phyloP scores from a whole-genome alignment of 805 yeast species.

The Spathaspora hagerdaliae region DNA sequence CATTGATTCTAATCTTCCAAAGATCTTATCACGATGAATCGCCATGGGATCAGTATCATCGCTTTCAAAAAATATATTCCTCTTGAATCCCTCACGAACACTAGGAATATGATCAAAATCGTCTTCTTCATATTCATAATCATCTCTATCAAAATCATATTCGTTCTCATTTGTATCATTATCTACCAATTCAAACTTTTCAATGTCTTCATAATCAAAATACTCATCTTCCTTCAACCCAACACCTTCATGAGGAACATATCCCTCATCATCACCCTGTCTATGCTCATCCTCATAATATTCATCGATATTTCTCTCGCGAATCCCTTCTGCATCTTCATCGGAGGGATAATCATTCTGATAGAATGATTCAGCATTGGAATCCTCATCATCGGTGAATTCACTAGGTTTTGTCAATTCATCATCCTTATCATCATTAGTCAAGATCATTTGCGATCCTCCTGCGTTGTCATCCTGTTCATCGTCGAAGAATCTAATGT shows the following conservation, averaged over 20 bases:
- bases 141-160: constrained; percentile 49
- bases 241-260: constrained; percentile 8
- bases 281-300: constrained; percentile 8
- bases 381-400: constrained; percentile 72
- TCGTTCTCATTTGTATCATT: constrained; percentile 5
- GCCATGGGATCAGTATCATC: constrained; percentile 62
- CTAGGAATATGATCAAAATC: constrained; percentile 13
- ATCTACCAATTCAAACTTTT: constrained; percentile 8
- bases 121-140: constrained; percentile 31
- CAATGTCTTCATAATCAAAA: constrained; percentile 24
- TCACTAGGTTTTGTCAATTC: constrained; percentile 18
- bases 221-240: constrained; percentile 23
- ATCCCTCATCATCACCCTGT: constrained; percentile 16
- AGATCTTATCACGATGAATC: constrained; percentile 58
- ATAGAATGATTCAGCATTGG: constrained; percentile 89
- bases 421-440: constrained; percentile 29
- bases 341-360: constrained; percentile 94
- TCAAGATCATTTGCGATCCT: constrained; percentile 11
- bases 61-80: constrained; percentile 53
- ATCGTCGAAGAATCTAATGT: constrained; percentile 54
- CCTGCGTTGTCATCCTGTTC: constrained; percentile 34
- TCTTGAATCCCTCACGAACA: constrained; percentile 12
- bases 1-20: constrained; percentile 54
- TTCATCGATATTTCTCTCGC: constrained; percentile 10
- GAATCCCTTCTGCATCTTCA: constrained; percentile 54